Percentiles rank a stretch among this genome's conserved stretches.
Evolutionary conservation across 495 filamentous ascomycete species (phyloP).

Genomic region (Trichoderma asperelloides): DNA sequence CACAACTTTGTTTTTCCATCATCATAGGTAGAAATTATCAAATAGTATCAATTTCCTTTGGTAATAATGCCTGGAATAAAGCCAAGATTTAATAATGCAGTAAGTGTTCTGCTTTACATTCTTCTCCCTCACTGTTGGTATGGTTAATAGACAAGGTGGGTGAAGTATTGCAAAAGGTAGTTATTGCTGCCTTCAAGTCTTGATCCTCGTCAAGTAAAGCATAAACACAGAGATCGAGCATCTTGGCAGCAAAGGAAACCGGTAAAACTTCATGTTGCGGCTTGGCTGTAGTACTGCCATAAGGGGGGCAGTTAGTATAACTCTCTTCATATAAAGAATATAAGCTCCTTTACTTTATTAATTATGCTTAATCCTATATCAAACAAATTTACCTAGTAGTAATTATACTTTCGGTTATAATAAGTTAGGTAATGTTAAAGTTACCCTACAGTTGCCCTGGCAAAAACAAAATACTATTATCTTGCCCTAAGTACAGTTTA

Average conservation of each 20-base stretch:
- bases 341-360: too few species aligned
- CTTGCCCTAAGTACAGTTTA: too few species aligned
- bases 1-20: conserved; percentile 11
- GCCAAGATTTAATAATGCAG: conserved; percentile 6
- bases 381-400: too few species aligned
- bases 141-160: conserved; percentile 13
- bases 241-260: background rate
- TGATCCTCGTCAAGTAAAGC: background rate
- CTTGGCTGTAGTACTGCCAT: too few species aligned
- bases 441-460: too few species aligned
- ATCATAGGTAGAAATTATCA: conserved; percentile 11
- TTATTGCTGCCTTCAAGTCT: background rate
- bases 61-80: conserved; percentile 14
- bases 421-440: too few species aligned
- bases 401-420: too few species aligned
- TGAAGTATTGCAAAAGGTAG: background rate
- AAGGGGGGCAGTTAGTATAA: too few species aligned
- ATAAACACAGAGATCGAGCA: background rate
- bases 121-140: background rate
- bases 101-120: conserved; percentile 2
- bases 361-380: too few species aligned
- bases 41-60: conserved; percentile 9
- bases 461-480: too few species aligned
- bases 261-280: too few species aligned
- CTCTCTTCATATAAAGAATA: too few species aligned